Base-by-base conservation (phyloP, 257 asterid genomes). In the Gentiana dahurica region DNA sequence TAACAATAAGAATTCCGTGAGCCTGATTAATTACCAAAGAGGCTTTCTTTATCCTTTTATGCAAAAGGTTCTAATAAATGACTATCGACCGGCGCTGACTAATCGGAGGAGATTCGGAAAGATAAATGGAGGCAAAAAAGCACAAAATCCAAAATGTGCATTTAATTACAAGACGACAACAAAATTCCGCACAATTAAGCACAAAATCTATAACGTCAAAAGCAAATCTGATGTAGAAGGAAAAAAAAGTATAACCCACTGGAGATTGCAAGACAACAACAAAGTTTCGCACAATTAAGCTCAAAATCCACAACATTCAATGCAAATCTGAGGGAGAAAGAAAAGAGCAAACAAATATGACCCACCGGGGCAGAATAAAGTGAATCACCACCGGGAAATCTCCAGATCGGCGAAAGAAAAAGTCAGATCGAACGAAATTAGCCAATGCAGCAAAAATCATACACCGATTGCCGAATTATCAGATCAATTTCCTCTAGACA, bases 381-480 rank as follows among this genome's bases (percentile, higher is more conserved):
- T 7, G 55, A 59, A 24, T 34, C 53, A 51, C 6, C 24, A 45
- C 9, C 9, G 24, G 15, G 6, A 44, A 49, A 70, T 51, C 58
- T 55, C 34, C 69, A 69, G 83, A 77, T 79, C 78, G 70, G 72
- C 35, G 50, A 53, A 64, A 15, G 65, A 60, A 61, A 51, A 50
- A 60, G 64, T 56, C 71, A 75, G 80, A 82, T 80, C 79, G 71
- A 66, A 61, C 59, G 51, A 52, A n/a, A 7, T 34, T 47, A 41
- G 52, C 35, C 15, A 65, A 49, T 57, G 71, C 56, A 50, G 55
- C 13, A 34, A 43, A 38, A 41, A 41, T 13, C 36, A 24, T 37
- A 24, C 24, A 24, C 24, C 24, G 24, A 24, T 24, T 24, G 24
- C 24, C 32, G 64, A 50, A 57, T 63, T 49, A 57, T 63, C 71